These are phyloP conservation scores for Tulasnella sp. DNA, from an alignment of 768 basidiomycete genomes.

Conservation along the genomic window DNA sequence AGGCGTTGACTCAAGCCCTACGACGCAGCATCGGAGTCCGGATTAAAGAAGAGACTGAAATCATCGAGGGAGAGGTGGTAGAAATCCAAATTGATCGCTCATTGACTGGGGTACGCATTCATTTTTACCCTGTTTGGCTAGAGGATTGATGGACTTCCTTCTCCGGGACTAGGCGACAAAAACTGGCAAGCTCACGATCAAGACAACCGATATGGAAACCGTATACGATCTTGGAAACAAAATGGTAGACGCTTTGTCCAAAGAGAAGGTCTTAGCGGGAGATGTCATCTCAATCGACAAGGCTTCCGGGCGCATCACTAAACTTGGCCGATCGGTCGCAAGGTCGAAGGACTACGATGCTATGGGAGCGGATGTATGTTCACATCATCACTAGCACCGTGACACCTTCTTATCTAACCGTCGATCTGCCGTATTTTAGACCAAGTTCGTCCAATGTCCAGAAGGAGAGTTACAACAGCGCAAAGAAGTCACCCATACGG, in stretches of 20 bases:
- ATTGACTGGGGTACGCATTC: conserved; percentile 74
- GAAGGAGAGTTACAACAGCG: conserved; percentile 97
- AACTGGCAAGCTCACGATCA: conserved; percentile 93
- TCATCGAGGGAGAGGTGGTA: conserved; percentile 96
- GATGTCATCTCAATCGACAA: conserved; percentile 97
- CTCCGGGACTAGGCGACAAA: conserved; percentile 74
- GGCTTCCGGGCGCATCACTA: conserved; percentile 90
- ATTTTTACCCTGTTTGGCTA: background rate
- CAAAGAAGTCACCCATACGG: conserved; percentile 94
- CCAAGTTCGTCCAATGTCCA: conserved; percentile 95
- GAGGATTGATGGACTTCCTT: background rate
- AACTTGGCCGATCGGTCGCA: conserved; percentile 94
- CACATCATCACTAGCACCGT: background rate
- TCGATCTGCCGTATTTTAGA: conserved; percentile 38
- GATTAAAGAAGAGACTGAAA: conserved; percentile 94
- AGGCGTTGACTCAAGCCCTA: conserved; percentile 94
- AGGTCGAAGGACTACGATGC: conserved; percentile 96
- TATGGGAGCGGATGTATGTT: conserved; percentile 92
- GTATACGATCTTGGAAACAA: conserved; percentile 97
- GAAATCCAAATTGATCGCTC: conserved; percentile 98
- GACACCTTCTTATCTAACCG: background rate
- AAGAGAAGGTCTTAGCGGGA: conserved; percentile 88
- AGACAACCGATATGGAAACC: conserved; percentile 99
- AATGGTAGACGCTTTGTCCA: conserved; percentile 96
- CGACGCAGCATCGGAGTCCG: conserved; percentile 92